Evolutionary conservation across 139 green algal species (phyloP).

Genomic region (Trebouxia sp.): DNA sequence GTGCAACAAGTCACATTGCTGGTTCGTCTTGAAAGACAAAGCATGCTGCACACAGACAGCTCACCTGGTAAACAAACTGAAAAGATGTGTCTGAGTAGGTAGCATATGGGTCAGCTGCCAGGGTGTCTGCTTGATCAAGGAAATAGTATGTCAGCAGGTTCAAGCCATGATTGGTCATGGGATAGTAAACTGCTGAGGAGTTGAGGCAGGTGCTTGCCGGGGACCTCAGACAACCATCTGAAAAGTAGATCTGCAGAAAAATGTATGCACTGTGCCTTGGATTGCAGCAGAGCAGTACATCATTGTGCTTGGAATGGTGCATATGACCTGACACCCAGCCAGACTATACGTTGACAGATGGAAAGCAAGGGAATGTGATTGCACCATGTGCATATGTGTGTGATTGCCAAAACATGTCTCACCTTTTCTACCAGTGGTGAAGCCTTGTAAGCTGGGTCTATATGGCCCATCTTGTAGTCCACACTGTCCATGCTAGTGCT

Average conservation of each 20-base stretch:
- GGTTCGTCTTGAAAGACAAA: not conserved
- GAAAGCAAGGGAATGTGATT: not conserved
- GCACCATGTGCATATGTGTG: not conserved
- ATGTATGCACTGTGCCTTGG: not conserved
- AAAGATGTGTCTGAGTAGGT: not conserved
- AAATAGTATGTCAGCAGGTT: slow-evolving; percentile 3
- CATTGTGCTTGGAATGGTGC: no score
- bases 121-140: not conserved
- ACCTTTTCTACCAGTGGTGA: not conserved
- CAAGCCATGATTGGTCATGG: slow-evolving; percentile 15
- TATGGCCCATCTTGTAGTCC: not conserved
- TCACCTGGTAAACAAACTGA: not conserved
- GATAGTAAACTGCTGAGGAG: not conserved
- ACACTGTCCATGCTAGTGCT: no score
- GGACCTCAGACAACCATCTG: slow-evolving; percentile 2
- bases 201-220: slow-evolving; percentile 17
- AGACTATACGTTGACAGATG: no score
- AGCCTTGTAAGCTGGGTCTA: not conserved
- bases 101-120: not conserved
- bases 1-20: no score
- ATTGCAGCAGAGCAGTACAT: not conserved
- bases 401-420: not conserved
- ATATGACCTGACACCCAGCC: no score
- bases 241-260: not conserved
- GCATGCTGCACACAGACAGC: not conserved